A percentile compares a stretch with the other conserved stretches of the same genome.
These are phyloP conservation scores for Extremus antarcticus DNA, from an alignment of 495 filamentous ascomycete species.

Conservation along the genomic window DNA sequence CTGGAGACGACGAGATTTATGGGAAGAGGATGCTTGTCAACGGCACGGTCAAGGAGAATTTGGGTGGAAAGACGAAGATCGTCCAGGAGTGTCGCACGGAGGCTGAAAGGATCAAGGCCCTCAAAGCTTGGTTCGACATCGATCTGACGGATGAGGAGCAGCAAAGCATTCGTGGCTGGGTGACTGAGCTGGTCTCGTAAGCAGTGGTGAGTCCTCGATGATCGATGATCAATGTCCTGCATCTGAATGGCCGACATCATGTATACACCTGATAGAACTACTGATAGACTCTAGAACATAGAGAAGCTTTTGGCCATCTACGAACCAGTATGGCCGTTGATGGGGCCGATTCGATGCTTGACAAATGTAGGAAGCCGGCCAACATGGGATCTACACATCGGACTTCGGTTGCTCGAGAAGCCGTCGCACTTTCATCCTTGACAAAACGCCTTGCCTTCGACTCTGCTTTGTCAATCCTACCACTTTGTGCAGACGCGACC, in stretches of 20 bases:
- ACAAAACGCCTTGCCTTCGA: not conserved
- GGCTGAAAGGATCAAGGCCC: slow-evolving; percentile 17
- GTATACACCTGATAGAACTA: not conserved
- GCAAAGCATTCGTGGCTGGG: slow-evolving; percentile 16
- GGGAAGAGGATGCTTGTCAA: slow-evolving; percentile 8
- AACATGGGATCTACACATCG: too few species aligned
- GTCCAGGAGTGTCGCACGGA: slow-evolving; percentile 20
- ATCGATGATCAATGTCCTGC: too few species aligned
- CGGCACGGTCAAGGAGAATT: slow-evolving; percentile 7
- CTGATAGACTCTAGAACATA: not conserved
- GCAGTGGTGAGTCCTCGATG: not conserved
- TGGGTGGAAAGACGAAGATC: slow-evolving; percentile 4
- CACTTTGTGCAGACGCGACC: too few species aligned
- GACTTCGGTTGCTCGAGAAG: not conserved
- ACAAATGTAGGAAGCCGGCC: too few species aligned
- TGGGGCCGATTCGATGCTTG: too few species aligned
- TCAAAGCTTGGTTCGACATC: slow-evolving; percentile 22
- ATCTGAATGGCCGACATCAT: too few species aligned
- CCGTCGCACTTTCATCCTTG: not conserved
- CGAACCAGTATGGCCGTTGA: too few species aligned
- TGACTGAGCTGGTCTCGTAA: not conserved
- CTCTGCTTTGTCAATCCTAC: not conserved
- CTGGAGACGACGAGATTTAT: not conserved
- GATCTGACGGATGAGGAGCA: slow-evolving; percentile 17
- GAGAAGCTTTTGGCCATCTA: not conserved